phyloP scores from a whole-genome alignment of 1,284 basidiomycete species.

The Cutaneotrichosporon mucoides region DNA sequence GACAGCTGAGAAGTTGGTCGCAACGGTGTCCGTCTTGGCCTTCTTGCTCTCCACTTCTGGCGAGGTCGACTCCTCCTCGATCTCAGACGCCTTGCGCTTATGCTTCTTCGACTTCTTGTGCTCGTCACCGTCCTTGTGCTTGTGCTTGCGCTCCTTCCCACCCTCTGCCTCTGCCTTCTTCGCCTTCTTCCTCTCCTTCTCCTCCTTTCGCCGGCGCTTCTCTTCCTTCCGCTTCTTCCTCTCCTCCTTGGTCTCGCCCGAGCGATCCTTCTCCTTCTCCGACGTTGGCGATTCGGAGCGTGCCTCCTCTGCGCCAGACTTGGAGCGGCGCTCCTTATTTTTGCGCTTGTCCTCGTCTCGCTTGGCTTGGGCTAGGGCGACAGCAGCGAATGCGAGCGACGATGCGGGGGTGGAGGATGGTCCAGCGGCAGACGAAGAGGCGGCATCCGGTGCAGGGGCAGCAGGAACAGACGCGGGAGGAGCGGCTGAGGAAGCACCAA shows the following conservation, averaged over 20 bases:
- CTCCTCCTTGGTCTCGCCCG: conserved; percentile 6
- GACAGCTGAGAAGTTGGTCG: neutral
- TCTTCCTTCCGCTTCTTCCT: conserved; percentile 1
- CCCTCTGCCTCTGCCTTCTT: neutral
- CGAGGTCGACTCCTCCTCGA: neutral
- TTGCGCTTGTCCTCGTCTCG: neutral
- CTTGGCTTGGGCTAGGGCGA: neutral
- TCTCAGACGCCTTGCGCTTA: neutral
- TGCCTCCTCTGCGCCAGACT: too few relatives aligned
- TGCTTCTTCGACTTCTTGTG: conserved; percentile 2
- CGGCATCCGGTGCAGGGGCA: too few relatives aligned
- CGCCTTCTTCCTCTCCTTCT: conserved; percentile 4
- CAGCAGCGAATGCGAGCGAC: neutral
- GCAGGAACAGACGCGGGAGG: too few relatives aligned
- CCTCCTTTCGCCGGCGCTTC: conserved; percentile 5
- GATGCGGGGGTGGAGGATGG: too few relatives aligned
- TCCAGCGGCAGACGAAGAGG: too few relatives aligned
- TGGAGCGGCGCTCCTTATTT: neutral
- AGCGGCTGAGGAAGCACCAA: too few relatives aligned
- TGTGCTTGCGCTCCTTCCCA: neutral
- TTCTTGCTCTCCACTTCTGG: neutral
- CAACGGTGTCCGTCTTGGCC: neutral
- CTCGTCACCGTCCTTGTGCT: neutral
- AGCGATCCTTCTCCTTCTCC: neutral
- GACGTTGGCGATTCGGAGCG: too few relatives aligned